Conservation (phyloP, 2,329 filamentous ascomycete genomes). For the Beauveria asiatica region DNA sequence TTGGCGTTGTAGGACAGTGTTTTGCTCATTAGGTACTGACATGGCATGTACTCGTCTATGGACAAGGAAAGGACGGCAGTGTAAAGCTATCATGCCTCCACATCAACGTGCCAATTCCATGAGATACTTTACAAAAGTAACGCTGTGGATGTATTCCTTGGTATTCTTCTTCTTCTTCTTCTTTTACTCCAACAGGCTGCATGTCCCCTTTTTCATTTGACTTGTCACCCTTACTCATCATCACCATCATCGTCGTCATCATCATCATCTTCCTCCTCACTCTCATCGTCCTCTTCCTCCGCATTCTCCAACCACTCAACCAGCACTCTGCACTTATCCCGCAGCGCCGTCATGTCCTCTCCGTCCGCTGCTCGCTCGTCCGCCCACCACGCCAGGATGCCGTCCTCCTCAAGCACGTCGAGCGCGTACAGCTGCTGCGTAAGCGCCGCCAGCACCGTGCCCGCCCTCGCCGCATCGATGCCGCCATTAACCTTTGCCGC, state of each 20-base stretch:
- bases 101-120: neutral
- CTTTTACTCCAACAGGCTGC: neutral
- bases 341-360: constrained; percentile 61
- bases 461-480: constrained; percentile 38
- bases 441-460: constrained; percentile 64
- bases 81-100: neutral
- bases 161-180: neutral
- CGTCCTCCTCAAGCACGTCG: constrained; percentile 84
- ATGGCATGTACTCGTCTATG: too few relatives aligned
- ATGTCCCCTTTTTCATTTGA: neutral
- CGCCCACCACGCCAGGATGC: constrained; percentile 81
- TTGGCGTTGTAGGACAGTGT: too few relatives aligned
- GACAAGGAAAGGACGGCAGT: too few relatives aligned
- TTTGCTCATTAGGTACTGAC: too few relatives aligned
- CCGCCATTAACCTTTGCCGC: constrained; percentile 34
- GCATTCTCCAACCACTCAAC: constrained; percentile 80
- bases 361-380: constrained; percentile 59
- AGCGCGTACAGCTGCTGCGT: constrained; percentile 78
- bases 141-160: neutral
- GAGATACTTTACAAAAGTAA: neutral
- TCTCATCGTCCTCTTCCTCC: constrained; percentile 53
- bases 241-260: neutral
- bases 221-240: neutral
- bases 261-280: constrained; percentile 23
- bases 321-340: constrained; percentile 65